Conservation (phyloP, 2,329 filamentous ascomycete species). For the Hymenotorrendiella dingleyae region DNA sequence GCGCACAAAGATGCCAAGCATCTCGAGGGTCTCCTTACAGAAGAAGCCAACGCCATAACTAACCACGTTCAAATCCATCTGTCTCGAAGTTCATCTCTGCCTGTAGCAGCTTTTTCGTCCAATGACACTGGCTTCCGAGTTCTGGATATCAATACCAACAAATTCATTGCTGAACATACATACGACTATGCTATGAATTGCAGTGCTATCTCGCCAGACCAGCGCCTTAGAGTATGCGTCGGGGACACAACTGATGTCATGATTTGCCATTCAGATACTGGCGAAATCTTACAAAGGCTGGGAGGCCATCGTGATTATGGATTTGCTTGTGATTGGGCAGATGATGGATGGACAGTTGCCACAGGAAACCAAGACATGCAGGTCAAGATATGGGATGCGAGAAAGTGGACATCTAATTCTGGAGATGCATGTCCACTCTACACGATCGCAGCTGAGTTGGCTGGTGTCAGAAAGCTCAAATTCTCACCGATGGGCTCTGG, state of each 20-base stretch:
- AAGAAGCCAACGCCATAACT: constrained; percentile 54
- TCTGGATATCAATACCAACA: constrained; percentile 53
- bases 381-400: constrained; percentile 71
- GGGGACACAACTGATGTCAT: constrained; percentile 61
- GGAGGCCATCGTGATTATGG: constrained; percentile 63
- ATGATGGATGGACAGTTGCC: constrained; percentile 69
- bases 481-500: constrained; percentile 70
- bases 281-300: constrained; percentile 51
- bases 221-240: constrained; percentile 65
- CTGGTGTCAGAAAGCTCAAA: constrained; percentile 60
- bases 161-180: constrained; percentile 46
- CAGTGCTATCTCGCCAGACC: constrained; percentile 64
- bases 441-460: constrained; percentile 58
- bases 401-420: constrained; percentile 55
- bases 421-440: constrained; percentile 43
- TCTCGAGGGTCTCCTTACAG: constrained; percentile 34
- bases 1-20: constrained; percentile 27
- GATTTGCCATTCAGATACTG: constrained; percentile 64
- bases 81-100: constrained; percentile 44
- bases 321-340: constrained; percentile 75
- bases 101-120: constrained; percentile 54
- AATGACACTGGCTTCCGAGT: constrained; percentile 56
- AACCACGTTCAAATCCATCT: constrained; percentile 58
- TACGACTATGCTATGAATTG: constrained; percentile 66
- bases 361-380: constrained; percentile 72